A percentile compares a stretch with the other conserved stretches of the same genome.
Evolutionary conservation across 106 monocot species (phyloP).

Genomic region (Acanthochlamys bracteata): DNA sequence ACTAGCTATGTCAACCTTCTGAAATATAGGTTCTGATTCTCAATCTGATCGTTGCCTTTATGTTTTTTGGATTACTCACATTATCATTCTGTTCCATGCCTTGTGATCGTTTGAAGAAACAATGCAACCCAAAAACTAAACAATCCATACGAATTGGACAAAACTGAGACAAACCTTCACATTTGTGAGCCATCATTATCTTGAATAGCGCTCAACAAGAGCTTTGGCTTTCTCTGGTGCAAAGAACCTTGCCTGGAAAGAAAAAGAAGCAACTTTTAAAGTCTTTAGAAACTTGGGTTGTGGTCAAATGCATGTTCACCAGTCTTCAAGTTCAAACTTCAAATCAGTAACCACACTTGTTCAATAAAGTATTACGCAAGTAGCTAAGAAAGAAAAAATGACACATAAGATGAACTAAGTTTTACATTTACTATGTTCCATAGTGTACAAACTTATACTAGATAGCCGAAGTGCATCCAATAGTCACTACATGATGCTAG

Average conservation of each 20-base stretch:
- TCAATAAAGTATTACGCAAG: neutral
- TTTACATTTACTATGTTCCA: neutral
- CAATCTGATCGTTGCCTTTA: too few species aligned
- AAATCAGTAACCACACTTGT: neutral
- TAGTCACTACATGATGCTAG: neutral
- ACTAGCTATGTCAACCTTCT: too few species aligned
- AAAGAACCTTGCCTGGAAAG: constrained; percentile 49
- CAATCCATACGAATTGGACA: too few species aligned
- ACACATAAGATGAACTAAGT: neutral
- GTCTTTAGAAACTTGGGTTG: neutral
- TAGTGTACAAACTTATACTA: neutral
- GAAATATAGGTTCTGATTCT: too few species aligned
- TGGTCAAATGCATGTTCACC: too few species aligned
- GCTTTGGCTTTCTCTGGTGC: constrained; percentile 46
- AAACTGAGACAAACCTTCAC: too few species aligned
- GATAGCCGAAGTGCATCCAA: neutral
- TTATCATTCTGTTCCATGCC: too few species aligned
- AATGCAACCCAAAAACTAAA: too few species aligned
- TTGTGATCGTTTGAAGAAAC: too few species aligned
- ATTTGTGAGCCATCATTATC: constrained; percentile 7
- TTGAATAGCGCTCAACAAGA: constrained; percentile 47
- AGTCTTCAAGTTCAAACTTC: neutral
- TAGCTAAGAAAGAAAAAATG: neutral
- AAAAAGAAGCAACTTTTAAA: neutral
- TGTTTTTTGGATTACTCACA: too few species aligned